Percentiles rank a stretch among this genome's conserved stretches.
Evolutionary conservation across 1,139 yeast genomes (phyloP).

Genomic region (Suhomyces terraborum): DNA sequence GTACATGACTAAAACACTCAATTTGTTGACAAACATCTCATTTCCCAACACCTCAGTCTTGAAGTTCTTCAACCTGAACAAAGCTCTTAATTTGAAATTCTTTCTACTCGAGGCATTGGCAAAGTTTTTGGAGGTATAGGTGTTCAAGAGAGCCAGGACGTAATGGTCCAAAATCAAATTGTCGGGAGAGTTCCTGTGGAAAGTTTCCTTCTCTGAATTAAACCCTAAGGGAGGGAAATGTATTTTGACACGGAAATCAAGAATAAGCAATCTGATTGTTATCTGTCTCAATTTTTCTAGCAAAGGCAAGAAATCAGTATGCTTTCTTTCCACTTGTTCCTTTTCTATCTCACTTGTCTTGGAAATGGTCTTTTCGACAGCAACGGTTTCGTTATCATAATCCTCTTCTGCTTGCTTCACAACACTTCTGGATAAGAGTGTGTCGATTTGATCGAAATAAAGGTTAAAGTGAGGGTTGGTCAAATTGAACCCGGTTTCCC

Average conservation of each 20-base stretch:
- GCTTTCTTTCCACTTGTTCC: background rate
- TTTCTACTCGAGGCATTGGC: slow-evolving; percentile 14
- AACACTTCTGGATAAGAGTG: slow-evolving; percentile 1
- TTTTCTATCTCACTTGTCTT: background rate
- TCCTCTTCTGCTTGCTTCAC: background rate
- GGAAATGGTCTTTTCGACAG: background rate
- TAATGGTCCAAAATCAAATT: slow-evolving; percentile 31
- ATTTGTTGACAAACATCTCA: slow-evolving; percentile 29
- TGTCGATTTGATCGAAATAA: slow-evolving; percentile 42
- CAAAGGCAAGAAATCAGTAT: slow-evolving; percentile 2
- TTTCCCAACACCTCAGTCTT: slow-evolving; percentile 39
- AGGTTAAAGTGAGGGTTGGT: slow-evolving; percentile 41
- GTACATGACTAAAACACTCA: slow-evolving; percentile 32
- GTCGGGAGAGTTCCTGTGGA: slow-evolving; percentile 32
- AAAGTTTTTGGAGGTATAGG: slow-evolving; percentile 32
- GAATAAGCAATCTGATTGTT: slow-evolving; percentile 31
- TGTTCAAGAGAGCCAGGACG: slow-evolving; percentile 30
- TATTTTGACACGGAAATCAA: slow-evolving; percentile 33
- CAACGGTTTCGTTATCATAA: slow-evolving; percentile 5
- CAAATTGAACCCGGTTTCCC: slow-evolving; percentile 17
- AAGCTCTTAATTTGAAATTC: slow-evolving; percentile 17
- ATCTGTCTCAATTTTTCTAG: slow-evolving; percentile 22
- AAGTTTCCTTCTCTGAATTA: slow-evolving; percentile 18
- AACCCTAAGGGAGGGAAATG: slow-evolving; percentile 36
- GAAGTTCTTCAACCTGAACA: slow-evolving; percentile 36